Percentiles rank a stretch among this genome's conserved stretches.
phyloP scores from a whole-genome alignment of 345 rosid genomes.

The Linum usitatissimum region DNA sequence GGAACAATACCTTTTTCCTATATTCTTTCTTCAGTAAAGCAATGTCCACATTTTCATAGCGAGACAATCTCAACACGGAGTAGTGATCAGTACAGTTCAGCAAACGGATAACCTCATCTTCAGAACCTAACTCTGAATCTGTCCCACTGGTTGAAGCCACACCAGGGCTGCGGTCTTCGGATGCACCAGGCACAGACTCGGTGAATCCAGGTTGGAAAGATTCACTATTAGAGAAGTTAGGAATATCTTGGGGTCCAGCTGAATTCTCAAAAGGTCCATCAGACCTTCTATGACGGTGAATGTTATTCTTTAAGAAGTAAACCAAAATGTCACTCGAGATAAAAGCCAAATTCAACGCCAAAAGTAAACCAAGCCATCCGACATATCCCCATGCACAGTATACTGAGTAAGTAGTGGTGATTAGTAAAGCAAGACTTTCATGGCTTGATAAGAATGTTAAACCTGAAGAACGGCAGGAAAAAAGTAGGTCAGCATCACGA shows the following conservation, averaged over 20 bases:
- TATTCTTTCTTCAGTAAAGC: conserved; percentile 75
- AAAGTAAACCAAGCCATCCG: conserved; percentile 78
- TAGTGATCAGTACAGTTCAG: conserved; percentile 78
- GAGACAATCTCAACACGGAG: conserved; percentile 58
- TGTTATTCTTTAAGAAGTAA: conserved; percentile 56
- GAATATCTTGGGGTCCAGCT: conserved; percentile 35
- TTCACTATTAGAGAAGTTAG: conserved; percentile 33
- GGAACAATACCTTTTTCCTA: conserved; percentile 65
- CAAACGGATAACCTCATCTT: conserved; percentile 81
- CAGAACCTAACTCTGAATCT: conserved; percentile 76
- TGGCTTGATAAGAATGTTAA: conserved; percentile 51
- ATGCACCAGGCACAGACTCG: conserved; percentile 47
- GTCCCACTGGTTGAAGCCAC: conserved; percentile 75
- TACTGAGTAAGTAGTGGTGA: conserved; percentile 53
- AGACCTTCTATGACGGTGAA: conserved; percentile 40
- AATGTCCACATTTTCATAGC: conserved; percentile 56
- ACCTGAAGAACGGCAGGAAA: conserved; percentile 36
- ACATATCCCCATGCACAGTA: conserved; percentile 69
- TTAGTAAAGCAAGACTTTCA: conserved; percentile 60
- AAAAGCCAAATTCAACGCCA: conserved; percentile 80
- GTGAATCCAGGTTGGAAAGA: conserved; percentile 42
- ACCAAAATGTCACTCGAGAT: conserved; percentile 80
- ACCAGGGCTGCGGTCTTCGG: conserved; percentile 65
- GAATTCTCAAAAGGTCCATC: conserved; percentile 32
- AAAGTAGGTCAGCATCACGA: conserved; percentile 11